Conservation (phyloP, 805 yeast species). For the Kluyveromyces aestuarii region DNA sequence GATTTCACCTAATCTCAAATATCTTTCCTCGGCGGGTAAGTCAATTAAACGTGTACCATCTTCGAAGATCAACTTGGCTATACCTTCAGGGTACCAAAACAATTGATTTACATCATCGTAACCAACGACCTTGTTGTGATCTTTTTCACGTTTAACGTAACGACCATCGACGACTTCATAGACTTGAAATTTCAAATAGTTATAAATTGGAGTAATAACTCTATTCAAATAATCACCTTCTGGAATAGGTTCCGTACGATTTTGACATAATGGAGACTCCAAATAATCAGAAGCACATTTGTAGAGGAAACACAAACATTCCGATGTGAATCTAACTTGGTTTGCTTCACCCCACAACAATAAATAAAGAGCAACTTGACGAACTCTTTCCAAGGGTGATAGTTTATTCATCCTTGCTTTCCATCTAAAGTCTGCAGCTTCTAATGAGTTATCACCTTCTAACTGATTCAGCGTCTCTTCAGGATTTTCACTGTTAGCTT, state of each 20-base stretch:
- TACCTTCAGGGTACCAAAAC: slow-evolving; percentile 99
- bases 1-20: slow-evolving; percentile 80
- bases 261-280: slow-evolving; percentile 83
- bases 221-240: slow-evolving; percentile 87
- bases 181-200: slow-evolving; percentile 70
- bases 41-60: slow-evolving; percentile 92
- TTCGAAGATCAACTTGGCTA: slow-evolving; percentile 79
- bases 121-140: slow-evolving; percentile 74
- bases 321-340: slow-evolving; percentile 89
- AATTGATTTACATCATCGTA: slow-evolving; percentile 98
- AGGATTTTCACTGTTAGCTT: slow-evolving; percentile 55
- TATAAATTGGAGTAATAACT: slow-evolving; percentile 83
- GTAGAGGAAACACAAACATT: slow-evolving; percentile 85
- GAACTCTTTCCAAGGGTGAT: slow-evolving; percentile 68
- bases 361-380: slow-evolving; percentile 68
- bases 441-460: slow-evolving; percentile 78
- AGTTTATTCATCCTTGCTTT: slow-evolving; percentile 67
- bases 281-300: slow-evolving; percentile 91
- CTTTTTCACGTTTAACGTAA: slow-evolving; percentile 76
- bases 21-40: slow-evolving; percentile 84
- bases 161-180: slow-evolving; percentile 76
- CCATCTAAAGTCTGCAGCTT: slow-evolving; percentile 79
- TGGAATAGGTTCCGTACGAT: slow-evolving; percentile 72
- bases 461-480: slow-evolving; percentile 52
- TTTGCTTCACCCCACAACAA: slow-evolving; percentile 87